Base-by-base conservation (phyloP, 768 basidiomycete species). In the Suillus brevipes region DNA sequence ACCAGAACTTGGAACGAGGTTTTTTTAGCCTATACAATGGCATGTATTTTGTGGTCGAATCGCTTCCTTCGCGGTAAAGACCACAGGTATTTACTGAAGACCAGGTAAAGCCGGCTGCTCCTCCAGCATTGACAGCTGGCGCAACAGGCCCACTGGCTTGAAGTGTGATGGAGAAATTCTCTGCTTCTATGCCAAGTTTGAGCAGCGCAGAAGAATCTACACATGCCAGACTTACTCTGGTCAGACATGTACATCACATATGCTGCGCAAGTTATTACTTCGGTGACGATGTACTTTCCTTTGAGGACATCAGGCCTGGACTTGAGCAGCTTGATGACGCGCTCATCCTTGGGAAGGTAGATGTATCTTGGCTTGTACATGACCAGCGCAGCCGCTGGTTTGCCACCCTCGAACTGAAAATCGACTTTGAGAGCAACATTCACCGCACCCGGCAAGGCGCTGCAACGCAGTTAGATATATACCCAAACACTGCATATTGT, bases 281-380 rank as follows among this genome's bases (percentile, higher is more conserved):
- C 68, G 0, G 80, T 80, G 60, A 80, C 79, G 61, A 80, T 67
- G 55, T 59, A 72, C 64, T 73, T 80, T 69, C 72, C 69, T n/a
- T 58, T 67, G 28, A 80, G 71, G 25, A 6, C 2, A 20, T 59
- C 57, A 20, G 38, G 25, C 8, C 18, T 20, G 38, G 5, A 12
- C 25, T 28, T 59, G 25, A 59, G 38, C 18, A 59, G 18, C 16
- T 2, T 20, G 57, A 40, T 18, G 57, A 59, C 12, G 38, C 57
- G 57, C 18, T 59, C 57, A 12, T 59, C 18, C 4, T 20, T 56
- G 0, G 76, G 74, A 50, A 75, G 56, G 55, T 6, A 69, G 2
- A 18, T 34, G 16, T 60, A 31, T 18, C 73, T 74, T 5, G 78
- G 78, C 14, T 38, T 63, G 50, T 67, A 65, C 76, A 80, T 79